phyloP scores from a whole-genome alignment of 2,329 filamentous ascomycete genomes.

The Cladobotryum mycophilum region DNA sequence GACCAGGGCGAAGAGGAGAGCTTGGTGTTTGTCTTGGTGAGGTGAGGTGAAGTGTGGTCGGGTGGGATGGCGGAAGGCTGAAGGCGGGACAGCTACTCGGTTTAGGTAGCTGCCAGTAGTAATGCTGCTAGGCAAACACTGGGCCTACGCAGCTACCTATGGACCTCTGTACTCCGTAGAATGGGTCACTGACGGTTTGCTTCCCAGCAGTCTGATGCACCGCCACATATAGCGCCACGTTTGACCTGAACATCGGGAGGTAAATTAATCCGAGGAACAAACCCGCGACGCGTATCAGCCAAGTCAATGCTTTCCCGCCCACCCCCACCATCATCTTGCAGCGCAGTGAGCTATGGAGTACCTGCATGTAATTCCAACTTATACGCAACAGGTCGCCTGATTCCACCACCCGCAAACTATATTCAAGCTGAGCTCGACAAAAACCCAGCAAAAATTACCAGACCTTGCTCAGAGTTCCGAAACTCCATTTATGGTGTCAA shows the following conservation, averaged over 20 bases:
- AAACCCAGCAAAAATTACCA: too few relatives aligned
- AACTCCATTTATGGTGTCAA: not conserved
- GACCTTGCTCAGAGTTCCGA: not conserved
- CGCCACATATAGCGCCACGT: constrained; percentile 5
- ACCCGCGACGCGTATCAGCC: constrained; percentile 9
- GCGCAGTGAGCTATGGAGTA: not conserved
- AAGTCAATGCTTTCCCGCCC: not conserved
- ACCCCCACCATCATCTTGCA: constrained; percentile 4
- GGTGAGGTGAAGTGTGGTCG: not conserved
- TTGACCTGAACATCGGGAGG: not conserved
- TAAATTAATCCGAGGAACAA: constrained; percentile 7
- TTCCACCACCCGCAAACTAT: not conserved
- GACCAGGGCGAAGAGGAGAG: not conserved
- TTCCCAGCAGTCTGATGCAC: not conserved
- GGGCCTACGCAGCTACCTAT: constrained; percentile 25
- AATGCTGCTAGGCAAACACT: constrained; percentile 30
- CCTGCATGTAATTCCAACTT: not conserved
- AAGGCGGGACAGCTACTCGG: constrained; percentile 9
- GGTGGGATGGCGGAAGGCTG: constrained; percentile 15
- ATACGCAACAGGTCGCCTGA: too few relatives aligned
- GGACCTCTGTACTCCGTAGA: not conserved
- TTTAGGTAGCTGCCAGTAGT: not conserved
- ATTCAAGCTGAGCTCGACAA: not conserved
- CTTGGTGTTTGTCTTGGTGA: not conserved
- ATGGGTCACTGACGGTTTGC: constrained; percentile 1